Conservation (phyloP, 2,329 filamentous ascomycete genomes). For the Nothophaeocryptopus gaeumannii region DNA sequence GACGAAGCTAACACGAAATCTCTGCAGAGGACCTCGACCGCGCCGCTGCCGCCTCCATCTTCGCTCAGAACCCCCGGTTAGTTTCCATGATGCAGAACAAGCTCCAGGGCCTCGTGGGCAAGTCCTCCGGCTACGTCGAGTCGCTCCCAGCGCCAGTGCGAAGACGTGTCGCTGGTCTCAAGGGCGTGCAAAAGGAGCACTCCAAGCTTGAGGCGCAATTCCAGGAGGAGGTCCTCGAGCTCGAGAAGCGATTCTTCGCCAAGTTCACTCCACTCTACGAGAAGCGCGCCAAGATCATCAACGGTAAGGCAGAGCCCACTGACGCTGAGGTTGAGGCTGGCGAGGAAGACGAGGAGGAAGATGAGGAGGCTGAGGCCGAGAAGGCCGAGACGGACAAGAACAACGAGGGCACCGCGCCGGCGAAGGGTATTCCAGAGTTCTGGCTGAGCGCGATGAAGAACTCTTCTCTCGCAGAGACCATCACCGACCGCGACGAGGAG, state of each 20-base stretch:
- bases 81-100: constrained; percentile 98
- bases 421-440: constrained; percentile 93
- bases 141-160: constrained; percentile 85
- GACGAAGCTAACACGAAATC: constrained; percentile 2
- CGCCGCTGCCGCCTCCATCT: constrained; percentile 81
- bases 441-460: constrained; percentile 99
- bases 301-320: constrained; percentile 79
- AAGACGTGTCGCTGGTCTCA: constrained; percentile 88
- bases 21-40: constrained; percentile 84
- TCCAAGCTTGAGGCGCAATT: constrained; percentile 97
- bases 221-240: constrained; percentile 94
- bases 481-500: constrained; percentile 93
- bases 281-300: constrained; percentile 90
- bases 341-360: constrained; percentile 73
- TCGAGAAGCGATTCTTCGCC: constrained; percentile 99
- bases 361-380: constrained; percentile 54
- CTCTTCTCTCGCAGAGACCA: constrained; percentile 96
- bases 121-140: constrained; percentile 97
- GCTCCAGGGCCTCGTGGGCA: constrained; percentile 86
- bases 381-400: constrained; percentile 60
- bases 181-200: constrained; percentile 98
- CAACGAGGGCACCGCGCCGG: constrained; percentile 50
- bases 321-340: constrained; percentile 84
- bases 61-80: constrained; percentile 91
- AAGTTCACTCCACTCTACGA: constrained; percentile 98